A percentile compares a stretch with the other conserved stretches of the same genome.
These are phyloP conservation scores for Leucosporidium scottii DNA, from an alignment of 768 basidiomycete species.

Conservation along the genomic window DNA sequence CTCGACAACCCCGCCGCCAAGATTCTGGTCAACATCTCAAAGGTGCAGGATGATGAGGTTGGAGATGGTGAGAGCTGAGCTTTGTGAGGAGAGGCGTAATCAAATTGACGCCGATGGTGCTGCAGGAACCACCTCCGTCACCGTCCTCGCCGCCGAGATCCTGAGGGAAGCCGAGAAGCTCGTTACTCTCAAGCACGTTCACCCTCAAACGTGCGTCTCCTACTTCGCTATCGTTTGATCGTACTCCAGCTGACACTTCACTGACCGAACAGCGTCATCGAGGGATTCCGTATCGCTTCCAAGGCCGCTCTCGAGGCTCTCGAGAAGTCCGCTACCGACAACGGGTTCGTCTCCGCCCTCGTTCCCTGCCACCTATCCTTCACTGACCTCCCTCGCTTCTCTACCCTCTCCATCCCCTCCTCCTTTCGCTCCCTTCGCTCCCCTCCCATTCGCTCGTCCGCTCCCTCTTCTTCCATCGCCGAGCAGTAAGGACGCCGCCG, in stretches of 20 bases:
- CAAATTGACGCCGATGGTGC: not conserved
- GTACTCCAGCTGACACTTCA: not conserved
- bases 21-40: conserved; percentile 98
- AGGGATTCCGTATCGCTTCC: conserved; percentile 91
- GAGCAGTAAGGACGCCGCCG: conserved; percentile 57
- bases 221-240: too few species aligned
- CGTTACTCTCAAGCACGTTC: conserved; percentile 74
- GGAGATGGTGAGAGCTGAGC: conserved; percentile 58
- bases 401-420: not conserved
- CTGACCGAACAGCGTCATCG: conserved; percentile 54
- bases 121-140: conserved; percentile 69
- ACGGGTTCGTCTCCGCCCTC: conserved; percentile 53
- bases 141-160: conserved; percentile 84
- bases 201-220: conserved; percentile 75
- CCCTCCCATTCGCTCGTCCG: too few species aligned
- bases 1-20: conserved; percentile 93
- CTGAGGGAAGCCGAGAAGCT: conserved; percentile 92
- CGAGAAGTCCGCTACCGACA: conserved; percentile 71
- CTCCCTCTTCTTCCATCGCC: too few species aligned
- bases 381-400: not conserved
- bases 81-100: not conserved
- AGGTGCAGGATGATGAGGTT: conserved; percentile 99
- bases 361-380: too few species aligned
- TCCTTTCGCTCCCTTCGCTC: too few species aligned
- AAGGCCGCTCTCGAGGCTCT: conserved; percentile 74